Conservation (phyloP, 148 eudicot species). For the Silene uniflora region DNA sequence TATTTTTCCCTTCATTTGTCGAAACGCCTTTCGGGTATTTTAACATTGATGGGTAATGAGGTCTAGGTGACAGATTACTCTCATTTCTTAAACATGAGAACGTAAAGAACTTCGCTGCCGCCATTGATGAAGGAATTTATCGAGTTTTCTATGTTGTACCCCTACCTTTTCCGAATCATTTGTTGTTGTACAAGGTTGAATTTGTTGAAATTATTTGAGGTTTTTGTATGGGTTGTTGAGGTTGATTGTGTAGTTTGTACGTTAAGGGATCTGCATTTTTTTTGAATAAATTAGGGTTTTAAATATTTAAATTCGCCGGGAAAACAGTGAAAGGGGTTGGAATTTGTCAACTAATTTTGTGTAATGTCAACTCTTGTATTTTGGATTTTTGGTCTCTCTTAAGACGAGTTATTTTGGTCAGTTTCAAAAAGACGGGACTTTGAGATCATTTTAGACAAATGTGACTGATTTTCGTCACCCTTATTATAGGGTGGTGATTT, state of each 20-base stretch:
- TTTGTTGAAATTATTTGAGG: neutral
- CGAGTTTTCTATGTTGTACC: neutral
- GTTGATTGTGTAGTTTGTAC: slow-evolving; percentile 6
- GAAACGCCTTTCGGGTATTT: slow-evolving; percentile 63
- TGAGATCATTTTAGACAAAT: too few relatives aligned
- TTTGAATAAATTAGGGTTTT: neutral
- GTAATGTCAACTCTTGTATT: too few relatives aligned
- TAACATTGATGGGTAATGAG: slow-evolving; percentile 81
- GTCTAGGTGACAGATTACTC: slow-evolving; percentile 41
- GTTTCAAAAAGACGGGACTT: too few relatives aligned
- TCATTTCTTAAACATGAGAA: slow-evolving; percentile 39
- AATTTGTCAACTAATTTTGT: too few relatives aligned
- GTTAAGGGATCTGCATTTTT: neutral
- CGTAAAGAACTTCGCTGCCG: slow-evolving; percentile 42
- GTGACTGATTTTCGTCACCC: too few relatives aligned
- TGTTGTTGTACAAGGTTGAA: too few relatives aligned
- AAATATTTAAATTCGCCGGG: neutral
- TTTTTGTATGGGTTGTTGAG: neutral
- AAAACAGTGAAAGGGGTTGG: neutral
- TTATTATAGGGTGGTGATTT: too few relatives aligned
- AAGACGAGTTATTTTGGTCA: too few relatives aligned
- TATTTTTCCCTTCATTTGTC: slow-evolving; percentile 24
- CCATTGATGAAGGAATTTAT: slow-evolving; percentile 18
- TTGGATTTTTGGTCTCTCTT: too few relatives aligned
- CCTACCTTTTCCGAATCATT: too few relatives aligned